Base-by-base conservation (phyloP, 768 basidiomycete genomes). In the Rhodotorula babjevae region DNA sequence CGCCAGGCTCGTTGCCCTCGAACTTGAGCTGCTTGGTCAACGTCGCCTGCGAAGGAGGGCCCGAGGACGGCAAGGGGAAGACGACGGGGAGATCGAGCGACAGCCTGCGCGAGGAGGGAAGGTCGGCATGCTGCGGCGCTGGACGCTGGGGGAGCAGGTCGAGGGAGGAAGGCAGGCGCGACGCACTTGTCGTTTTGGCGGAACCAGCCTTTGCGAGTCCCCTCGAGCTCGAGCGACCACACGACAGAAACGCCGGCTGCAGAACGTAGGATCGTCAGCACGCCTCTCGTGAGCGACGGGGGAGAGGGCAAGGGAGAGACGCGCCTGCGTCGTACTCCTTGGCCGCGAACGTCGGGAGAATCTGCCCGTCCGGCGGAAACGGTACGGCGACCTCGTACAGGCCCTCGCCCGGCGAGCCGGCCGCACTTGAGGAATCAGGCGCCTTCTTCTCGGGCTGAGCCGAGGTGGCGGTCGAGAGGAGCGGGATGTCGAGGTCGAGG, bases 331-430 rank as follows among this genome's bases (percentile, higher is more conserved):
- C 50, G 62, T 27, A 16, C 42, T 62, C 44, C 44, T n/a, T 27
- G 57, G 29, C 42, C 27, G 21, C 8, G 40, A 50, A 59, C 2
- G 65, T 7, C 1, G 69, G 73, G 16, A 74, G 53, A 0, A 74
- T 33, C 16, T 67, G 50, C 3, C 40, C 50, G n/a, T 65, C 47
- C 10, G 29, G 29, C n/a, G 40, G 46, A 18, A 14, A 10, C 7
- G 72, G 67, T 16, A 73, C 18, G 5, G 9, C 18, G 11, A 74
- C 44, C 44, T 73, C 72, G 64, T 62, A 73, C 10, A 73, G 31
- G 18, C 21, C 55, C 4, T 52, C 56, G 5, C 27, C 27, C 4
- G 55, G n/a, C 27, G 19, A 9, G 19, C 2, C 47, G 29, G 2
- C 44, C 27, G 15, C 23, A 0, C 5, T 36, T 9, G 36, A 36